These are phyloP conservation scores for Wickerhamiella siamensis DNA, from an alignment of 805 yeast species.

Conservation along the genomic window DNA sequence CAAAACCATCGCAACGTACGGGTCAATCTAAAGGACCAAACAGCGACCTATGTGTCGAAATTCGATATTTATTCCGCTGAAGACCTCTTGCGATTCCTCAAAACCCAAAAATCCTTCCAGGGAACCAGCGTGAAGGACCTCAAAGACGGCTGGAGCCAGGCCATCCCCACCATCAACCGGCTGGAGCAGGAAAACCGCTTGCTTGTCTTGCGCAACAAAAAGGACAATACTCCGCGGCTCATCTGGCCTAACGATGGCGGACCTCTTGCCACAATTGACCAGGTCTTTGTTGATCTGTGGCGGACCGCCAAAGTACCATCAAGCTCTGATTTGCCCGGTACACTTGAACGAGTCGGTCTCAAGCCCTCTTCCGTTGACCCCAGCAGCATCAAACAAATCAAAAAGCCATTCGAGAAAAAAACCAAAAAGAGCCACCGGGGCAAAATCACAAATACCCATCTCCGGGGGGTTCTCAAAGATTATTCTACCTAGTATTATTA, in stretches of 20 bases:
- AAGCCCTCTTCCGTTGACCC: slow-evolving; percentile 98
- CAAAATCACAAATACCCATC: slow-evolving; percentile 88
- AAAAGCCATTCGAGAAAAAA: slow-evolving; percentile 45
- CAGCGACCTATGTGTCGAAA: slow-evolving; percentile 76
- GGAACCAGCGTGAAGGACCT: slow-evolving; percentile 72
- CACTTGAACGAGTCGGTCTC: slow-evolving; percentile 67
- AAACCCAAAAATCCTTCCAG: slow-evolving; percentile 72
- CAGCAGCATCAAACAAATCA: slow-evolving; percentile 63
- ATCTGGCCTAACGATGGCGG: slow-evolving; percentile 87
- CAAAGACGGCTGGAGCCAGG: slow-evolving; percentile 91
- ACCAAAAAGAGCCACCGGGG: slow-evolving; percentile 81
- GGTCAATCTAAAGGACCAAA: slow-evolving; percentile 43
- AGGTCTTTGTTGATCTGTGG: slow-evolving; percentile 78
- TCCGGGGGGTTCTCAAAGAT: slow-evolving; percentile 90
- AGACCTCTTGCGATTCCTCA: slow-evolving; percentile 58
- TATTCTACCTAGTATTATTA: slow-evolving; percentile 26
- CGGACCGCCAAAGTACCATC: slow-evolving; percentile 62
- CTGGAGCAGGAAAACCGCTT: slow-evolving; percentile 66
- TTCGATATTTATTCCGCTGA: slow-evolving; percentile 75
- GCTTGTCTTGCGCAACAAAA: slow-evolving; percentile 75
- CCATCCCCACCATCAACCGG: slow-evolving; percentile 61
- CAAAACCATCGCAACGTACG: slow-evolving; percentile 64
- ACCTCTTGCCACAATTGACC: slow-evolving; percentile 54
- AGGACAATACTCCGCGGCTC: slow-evolving; percentile 82
- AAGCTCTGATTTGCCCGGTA: slow-evolving; percentile 64